Conservation (phyloP, 306 rosid species). For the Fagus crenata region DNA sequence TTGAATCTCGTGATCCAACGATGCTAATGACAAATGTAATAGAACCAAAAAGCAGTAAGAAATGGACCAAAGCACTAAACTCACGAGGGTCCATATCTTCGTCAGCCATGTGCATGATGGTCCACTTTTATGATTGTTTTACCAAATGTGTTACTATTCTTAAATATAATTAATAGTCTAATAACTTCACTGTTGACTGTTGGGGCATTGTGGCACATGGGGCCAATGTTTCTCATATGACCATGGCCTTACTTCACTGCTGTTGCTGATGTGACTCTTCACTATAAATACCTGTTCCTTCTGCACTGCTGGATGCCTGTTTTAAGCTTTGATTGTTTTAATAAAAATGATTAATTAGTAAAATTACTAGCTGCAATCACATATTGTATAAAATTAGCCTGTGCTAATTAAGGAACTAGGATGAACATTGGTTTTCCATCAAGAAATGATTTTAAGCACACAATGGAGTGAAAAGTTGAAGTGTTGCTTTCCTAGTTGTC, state of each 20-base stretch:
- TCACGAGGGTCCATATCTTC: not conserved
- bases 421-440: too few relatives aligned
- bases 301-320: not conserved
- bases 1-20: slow-evolving; percentile 40
- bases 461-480: not conserved
- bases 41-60: slow-evolving; percentile 7
- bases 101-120: slow-evolving; percentile 26
- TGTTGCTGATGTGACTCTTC: too few relatives aligned
- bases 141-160: not conserved
- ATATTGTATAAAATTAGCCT: not conserved
- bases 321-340: not conserved
- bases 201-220: not conserved
- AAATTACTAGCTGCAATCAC: too few relatives aligned
- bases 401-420: not conserved
- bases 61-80: slow-evolving; percentile 1
- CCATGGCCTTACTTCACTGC: too few relatives aligned
- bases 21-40: slow-evolving; percentile 14
- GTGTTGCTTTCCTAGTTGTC: not conserved
- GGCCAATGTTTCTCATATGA: not conserved
- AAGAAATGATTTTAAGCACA: too few relatives aligned
- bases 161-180: not conserved
- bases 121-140: slow-evolving; percentile 15
- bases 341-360: not conserved
- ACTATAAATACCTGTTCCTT: too few relatives aligned
- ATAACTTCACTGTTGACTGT: not conserved